Evolutionary conservation across 2,329 filamentous ascomycete genomes (phyloP).

Genomic region (Colletotrichum euphorbiae): DNA sequence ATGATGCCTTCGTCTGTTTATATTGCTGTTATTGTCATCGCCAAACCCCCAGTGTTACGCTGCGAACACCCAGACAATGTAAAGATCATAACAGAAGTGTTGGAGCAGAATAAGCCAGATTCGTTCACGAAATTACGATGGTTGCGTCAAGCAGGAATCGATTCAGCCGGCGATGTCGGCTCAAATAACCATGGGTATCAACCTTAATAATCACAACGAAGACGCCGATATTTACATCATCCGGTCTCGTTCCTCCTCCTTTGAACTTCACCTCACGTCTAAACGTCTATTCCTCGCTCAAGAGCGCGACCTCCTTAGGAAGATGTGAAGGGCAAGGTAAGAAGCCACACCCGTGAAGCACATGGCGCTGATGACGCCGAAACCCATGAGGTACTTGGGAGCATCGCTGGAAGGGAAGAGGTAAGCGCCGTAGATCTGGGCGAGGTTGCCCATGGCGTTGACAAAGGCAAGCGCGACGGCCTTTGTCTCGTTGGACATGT

Average conservation of each 20-base stretch:
- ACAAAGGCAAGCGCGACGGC: conserved; percentile 60
- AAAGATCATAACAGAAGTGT: too few species aligned
- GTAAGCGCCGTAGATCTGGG: conserved; percentile 67
- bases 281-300: neutral
- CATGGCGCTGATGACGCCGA: conserved; percentile 41
- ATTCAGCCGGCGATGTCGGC: neutral
- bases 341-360: conserved; percentile 38
- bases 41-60: too few species aligned
- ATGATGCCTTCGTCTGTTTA: too few species aligned
- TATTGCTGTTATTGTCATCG: too few species aligned
- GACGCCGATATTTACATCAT: neutral
- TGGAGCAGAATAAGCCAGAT: too few species aligned
- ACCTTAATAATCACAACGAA: conserved; percentile 13
- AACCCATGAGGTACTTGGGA: conserved; percentile 62
- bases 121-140: too few species aligned
- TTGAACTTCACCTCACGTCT: neutral
- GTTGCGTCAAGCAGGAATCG: neutral
- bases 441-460: conserved; percentile 66
- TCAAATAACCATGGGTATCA: neutral
- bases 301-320: conserved; percentile 10
- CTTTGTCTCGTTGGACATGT: conserved; percentile 61
- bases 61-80: too few species aligned
- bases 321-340: conserved; percentile 23
- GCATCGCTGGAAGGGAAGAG: conserved; percentile 61
- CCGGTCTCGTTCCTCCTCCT: neutral